These are phyloP conservation scores for Blastocystis sp. DNA, from an alignment of 352 stramenopile species.

Conservation along the genomic window DNA sequence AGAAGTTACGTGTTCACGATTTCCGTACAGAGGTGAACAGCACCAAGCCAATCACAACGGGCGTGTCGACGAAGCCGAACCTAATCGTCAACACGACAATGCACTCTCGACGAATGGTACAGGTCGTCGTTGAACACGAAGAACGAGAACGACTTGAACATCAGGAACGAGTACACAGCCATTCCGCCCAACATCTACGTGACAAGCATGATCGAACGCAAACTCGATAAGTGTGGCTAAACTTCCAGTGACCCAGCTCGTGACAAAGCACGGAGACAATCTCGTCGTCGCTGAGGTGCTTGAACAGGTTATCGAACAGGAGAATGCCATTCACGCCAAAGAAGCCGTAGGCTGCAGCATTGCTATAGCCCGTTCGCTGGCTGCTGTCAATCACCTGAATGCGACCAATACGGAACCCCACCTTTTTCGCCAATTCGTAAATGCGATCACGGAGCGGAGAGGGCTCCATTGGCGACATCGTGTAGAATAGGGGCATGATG, in stretches of 20 bases:
- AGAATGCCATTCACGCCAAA: conserved; percentile 87
- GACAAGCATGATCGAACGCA: background rate
- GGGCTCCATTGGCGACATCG: conserved; percentile 80
- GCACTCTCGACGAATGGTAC: background rate
- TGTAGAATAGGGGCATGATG: conserved; percentile 88
- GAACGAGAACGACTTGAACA: conserved; percentile 32
- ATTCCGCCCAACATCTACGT: conserved; percentile 40
- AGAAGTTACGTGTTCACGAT: background rate
- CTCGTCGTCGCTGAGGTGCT: conserved; percentile 82
- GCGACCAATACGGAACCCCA: conserved; percentile 82
- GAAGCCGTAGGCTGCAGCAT: conserved; percentile 81
- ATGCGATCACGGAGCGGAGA: conserved; percentile 81
- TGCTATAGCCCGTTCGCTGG: conserved; percentile 85
- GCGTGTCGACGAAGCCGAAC: conserved; percentile 74
- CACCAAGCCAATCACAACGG: conserved; percentile 83
- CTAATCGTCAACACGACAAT: background rate
- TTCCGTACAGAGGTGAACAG: conserved; percentile 79
- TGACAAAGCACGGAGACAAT: conserved; percentile 83
- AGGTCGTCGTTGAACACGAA: conserved; percentile 34
- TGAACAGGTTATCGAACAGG: conserved; percentile 83
- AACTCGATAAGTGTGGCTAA: conserved; percentile 83
- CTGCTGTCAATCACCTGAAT: conserved; percentile 85
- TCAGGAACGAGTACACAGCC: conserved; percentile 22
- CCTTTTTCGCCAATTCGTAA: conserved; percentile 80
- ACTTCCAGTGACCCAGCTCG: conserved; percentile 86